These are phyloP conservation scores for Diplodia scrobiculata DNA, from an alignment of 2,329 filamentous ascomycete genomes.

Conservation along the genomic window DNA sequence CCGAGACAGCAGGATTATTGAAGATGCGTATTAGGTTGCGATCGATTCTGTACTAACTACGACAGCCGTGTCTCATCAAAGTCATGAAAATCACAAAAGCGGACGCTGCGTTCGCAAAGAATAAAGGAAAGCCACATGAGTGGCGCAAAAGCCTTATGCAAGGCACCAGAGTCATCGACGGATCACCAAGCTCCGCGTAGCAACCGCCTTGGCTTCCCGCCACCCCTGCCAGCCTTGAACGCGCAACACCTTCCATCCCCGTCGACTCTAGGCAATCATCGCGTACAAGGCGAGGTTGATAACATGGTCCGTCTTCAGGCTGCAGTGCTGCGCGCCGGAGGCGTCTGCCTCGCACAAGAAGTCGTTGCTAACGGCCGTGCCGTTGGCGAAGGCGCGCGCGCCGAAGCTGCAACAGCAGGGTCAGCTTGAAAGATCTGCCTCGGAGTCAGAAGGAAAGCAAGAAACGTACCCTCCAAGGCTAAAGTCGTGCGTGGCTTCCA, in stretches of 20 bases:
- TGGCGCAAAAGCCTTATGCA: slow-evolving; percentile 1
- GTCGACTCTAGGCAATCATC: slow-evolving; percentile 4
- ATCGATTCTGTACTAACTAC: not conserved
- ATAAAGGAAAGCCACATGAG: slow-evolving; percentile 8
- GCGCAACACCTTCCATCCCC: slow-evolving; percentile 2
- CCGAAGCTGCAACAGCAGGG: not conserved
- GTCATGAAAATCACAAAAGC: slow-evolving; percentile 4
- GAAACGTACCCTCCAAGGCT: not conserved
- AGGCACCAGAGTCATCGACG: slow-evolving; percentile 16
- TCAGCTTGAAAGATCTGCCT: not conserved
- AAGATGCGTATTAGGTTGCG: slow-evolving; percentile 16
- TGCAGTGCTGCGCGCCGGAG: not conserved
- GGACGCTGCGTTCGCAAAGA: not conserved
- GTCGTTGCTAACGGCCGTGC: not conserved
- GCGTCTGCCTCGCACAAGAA: not conserved
- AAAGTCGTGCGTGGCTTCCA: slow-evolving; percentile 17
- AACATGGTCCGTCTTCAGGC: slow-evolving; percentile 1
- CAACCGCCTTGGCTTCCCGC: slow-evolving; percentile 9
- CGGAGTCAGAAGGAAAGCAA: not conserved
- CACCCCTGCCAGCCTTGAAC: slow-evolving; percentile 2
- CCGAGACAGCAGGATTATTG: not conserved
- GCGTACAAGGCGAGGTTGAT: slow-evolving; percentile 7
- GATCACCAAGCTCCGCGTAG: slow-evolving; percentile 24
- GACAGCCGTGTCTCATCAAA: slow-evolving; percentile 19
- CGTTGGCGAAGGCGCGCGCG: slow-evolving; percentile 11